Percentiles rank a stretch among this genome's conserved stretches.
phyloP scores from a whole-genome alignment of 345 rosid genomes.

The Hypericum androsaemum region DNA sequence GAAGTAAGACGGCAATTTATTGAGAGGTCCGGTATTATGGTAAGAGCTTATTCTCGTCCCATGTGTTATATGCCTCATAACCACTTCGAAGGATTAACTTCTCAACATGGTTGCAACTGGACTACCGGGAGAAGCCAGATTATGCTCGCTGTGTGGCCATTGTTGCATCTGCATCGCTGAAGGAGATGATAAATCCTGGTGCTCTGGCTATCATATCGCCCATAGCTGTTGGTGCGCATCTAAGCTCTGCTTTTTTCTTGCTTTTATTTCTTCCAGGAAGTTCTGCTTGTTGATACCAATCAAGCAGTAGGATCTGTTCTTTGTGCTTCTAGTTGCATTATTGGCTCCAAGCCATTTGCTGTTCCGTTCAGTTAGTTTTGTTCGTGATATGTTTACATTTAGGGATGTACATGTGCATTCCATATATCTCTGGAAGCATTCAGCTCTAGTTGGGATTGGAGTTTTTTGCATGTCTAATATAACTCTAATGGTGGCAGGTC shows the following conservation, averaged over 20 bases:
- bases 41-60: slow-evolving; percentile 18
- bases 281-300: no score
- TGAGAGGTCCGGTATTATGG: slow-evolving; percentile 99
- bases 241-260: background rate
- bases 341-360: no score
- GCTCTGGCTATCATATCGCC: slow-evolving; percentile 90
- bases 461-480: no score
- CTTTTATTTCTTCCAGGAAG: background rate
- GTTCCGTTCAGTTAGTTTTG: no score
- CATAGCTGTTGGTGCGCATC: slow-evolving; percentile 53
- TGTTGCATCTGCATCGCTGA: slow-evolving; percentile 90
- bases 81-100: background rate
- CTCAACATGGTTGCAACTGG: no score
- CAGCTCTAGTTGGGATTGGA: no score
- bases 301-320: no score
- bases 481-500: slow-evolving; percentile 35
- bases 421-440: background rate
- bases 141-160: slow-evolving; percentile 97
- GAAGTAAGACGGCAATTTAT: no score
- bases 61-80: background rate
- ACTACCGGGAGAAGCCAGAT: slow-evolving; percentile 93
- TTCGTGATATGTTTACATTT: no score
- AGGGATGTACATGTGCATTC: no score
- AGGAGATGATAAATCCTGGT: slow-evolving; percentile 98
- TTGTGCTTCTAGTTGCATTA: no score